Evolutionary conservation across 768 basidiomycete species (phyloP).

Genomic region (Suillus americanus): DNA sequence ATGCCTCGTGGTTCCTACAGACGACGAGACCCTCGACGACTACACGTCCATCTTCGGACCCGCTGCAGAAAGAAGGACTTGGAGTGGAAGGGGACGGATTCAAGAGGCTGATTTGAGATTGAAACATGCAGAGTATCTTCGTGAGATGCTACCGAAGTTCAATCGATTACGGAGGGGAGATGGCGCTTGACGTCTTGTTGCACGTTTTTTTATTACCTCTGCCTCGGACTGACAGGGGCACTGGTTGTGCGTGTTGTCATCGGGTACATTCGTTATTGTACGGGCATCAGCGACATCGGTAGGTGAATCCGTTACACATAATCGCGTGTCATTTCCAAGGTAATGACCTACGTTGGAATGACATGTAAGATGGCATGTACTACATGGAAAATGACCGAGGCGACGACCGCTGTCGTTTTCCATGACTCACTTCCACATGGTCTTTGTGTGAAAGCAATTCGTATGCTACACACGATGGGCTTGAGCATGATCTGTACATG

Average conservation of each 20-base stretch:
- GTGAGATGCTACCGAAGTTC: constrained; percentile 90
- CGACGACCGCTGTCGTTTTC: neutral
- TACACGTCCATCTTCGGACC: constrained; percentile 86
- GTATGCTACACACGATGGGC: neutral
- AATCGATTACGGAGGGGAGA: constrained; percentile 54
- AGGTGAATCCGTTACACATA: neutral
- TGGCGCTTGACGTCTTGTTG: neutral
- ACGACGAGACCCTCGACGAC: constrained; percentile 77
- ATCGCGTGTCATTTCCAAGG: neutral
- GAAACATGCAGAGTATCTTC: constrained; percentile 90
- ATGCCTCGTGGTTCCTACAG: constrained; percentile 75
- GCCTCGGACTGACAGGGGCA: neutral
- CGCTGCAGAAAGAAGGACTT: constrained; percentile 67
- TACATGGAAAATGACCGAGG: neutral
- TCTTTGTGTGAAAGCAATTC: neutral
- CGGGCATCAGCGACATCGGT: neutral
- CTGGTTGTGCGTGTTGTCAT: neutral
- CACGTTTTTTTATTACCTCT: neutral
- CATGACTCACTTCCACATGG: neutral
- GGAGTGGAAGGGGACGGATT: constrained; percentile 83
- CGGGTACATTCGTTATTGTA: neutral
- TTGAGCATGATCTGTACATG: neutral
- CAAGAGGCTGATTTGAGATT: constrained; percentile 81
- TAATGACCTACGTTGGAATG: neutral
- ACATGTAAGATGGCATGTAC: neutral